Percentiles rank a stretch among this genome's conserved stretches.
These are phyloP conservation scores for Eutrema heterophyllum DNA, from an alignment of 345 rosid species.

Conservation along the genomic window DNA sequence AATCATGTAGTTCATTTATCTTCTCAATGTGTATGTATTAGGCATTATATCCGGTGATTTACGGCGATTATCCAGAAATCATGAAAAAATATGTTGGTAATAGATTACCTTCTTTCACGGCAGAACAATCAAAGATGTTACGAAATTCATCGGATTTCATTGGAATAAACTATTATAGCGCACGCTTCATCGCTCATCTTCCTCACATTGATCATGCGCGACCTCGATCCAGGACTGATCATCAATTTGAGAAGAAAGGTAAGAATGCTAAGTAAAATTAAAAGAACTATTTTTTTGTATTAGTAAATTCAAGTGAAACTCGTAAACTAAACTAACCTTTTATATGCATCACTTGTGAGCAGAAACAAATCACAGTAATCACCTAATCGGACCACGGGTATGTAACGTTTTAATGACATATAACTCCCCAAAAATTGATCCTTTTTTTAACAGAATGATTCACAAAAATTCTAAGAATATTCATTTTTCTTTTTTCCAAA, in stretches of 20 bases:
- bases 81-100: constrained; percentile 9
- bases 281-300: background rate
- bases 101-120: constrained; percentile 17
- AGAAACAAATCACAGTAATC: constrained; percentile 3
- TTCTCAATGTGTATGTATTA: background rate
- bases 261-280: background rate
- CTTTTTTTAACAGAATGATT: background rate
- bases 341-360: background rate
- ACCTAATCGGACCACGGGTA: constrained; percentile 20
- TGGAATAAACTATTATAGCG: constrained; percentile 18
- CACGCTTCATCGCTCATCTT: constrained; percentile 1
- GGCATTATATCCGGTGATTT: constrained; percentile 25
- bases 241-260: background rate
- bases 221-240: constrained; percentile 15
- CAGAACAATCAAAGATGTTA: constrained; percentile 24
- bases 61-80: constrained; percentile 22
- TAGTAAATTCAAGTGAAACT: background rate
- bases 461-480: background rate
- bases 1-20: background rate
- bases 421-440: background rate
- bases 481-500: background rate
- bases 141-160: constrained; percentile 18
- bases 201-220: background rate
- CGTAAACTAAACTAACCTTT: background rate
- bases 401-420: background rate